Evolutionary conservation across 768 basidiomycete species (phyloP).

Genomic region (Trichaptum fuscoviolaceum): DNA sequence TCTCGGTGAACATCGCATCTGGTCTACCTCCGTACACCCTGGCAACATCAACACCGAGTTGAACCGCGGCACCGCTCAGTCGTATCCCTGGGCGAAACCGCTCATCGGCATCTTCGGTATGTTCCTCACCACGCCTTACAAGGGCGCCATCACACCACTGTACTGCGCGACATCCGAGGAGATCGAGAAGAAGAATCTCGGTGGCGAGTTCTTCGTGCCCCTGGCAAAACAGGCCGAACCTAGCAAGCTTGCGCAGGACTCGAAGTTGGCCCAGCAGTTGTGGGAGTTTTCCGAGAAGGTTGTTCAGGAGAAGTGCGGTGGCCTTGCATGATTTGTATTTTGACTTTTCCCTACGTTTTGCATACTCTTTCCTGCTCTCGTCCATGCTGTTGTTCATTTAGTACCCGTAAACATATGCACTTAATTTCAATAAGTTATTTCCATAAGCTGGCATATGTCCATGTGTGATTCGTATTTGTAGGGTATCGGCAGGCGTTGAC

Average conservation of each 20-base stretch:
- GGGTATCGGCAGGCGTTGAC: no score
- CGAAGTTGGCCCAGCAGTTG: constrained; percentile 22
- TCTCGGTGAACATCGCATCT: neutral
- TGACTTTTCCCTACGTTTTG: no score
- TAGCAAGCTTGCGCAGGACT: constrained; percentile 19
- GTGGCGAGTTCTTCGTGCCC: constrained; percentile 24
- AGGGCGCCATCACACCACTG: constrained; percentile 18
- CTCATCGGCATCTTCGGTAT: neutral
- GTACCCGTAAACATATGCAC: no score
- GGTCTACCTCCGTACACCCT: neutral
- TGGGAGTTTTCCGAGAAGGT: constrained; percentile 28
- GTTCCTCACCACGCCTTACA: constrained; percentile 3
- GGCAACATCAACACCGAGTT: constrained; percentile 6
- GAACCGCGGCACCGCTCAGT: constrained; percentile 6
- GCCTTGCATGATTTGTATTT: neutral
- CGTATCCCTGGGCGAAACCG: constrained; percentile 6
- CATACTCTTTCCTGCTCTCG: no score
- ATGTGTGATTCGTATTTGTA: no score
- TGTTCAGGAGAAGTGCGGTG: constrained; percentile 17
- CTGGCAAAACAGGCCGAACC: constrained; percentile 20
- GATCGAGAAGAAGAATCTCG: constrained; percentile 19
- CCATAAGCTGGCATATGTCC: no score
- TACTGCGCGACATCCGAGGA: constrained; percentile 27
- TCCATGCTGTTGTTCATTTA: no score
- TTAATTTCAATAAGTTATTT: no score